Conservation (phyloP, 2,329 filamentous ascomycete genomes). For the Sclerotinia glacialis region DNA sequence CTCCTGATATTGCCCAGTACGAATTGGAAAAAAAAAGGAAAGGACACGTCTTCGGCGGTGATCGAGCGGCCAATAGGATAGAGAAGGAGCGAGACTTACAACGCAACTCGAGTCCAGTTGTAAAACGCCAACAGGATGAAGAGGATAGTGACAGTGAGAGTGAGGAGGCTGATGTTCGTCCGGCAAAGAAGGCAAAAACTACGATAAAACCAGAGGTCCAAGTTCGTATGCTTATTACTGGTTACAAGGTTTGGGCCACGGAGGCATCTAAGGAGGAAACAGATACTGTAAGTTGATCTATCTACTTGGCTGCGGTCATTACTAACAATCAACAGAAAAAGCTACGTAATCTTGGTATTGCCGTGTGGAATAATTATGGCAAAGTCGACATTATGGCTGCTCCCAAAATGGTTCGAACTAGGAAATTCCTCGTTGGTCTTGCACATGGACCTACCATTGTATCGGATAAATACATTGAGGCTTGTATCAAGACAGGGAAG, state of each 20-base stretch:
- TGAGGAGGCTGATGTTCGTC: slow-evolving; percentile 48
- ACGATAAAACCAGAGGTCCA: slow-evolving; percentile 63
- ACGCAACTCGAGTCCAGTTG: slow-evolving; percentile 42
- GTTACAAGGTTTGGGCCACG: slow-evolving; percentile 77
- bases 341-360: slow-evolving; percentile 78
- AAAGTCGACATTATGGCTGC: slow-evolving; percentile 84
- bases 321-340: slow-evolving; percentile 58
- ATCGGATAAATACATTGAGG: slow-evolving; percentile 73
- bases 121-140: slow-evolving; percentile 36
- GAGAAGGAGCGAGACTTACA: slow-evolving; percentile 48
- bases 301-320: neutral
- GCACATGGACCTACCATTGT: slow-evolving; percentile 78
- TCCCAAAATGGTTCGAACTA: slow-evolving; percentile 80
- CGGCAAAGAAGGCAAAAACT: slow-evolving; percentile 55
- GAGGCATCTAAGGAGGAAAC: slow-evolving; percentile 71
- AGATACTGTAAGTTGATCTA: slow-evolving; percentile 64
- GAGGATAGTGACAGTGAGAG: slow-evolving; percentile 44
- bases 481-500: slow-evolving; percentile 66
- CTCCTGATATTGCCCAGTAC: slow-evolving; percentile 82
- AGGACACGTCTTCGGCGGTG: slow-evolving; percentile 57
- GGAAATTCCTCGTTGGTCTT: slow-evolving; percentile 88
- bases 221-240: slow-evolving; percentile 78
- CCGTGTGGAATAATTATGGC: slow-evolving; percentile 71
- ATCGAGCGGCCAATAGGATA: slow-evolving; percentile 57
- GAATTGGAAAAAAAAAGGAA: slow-evolving; percentile 89